Evolutionary conservation across 2,329 filamentous ascomycete species (phyloP).

Genomic region (Didymella sp.): DNA sequence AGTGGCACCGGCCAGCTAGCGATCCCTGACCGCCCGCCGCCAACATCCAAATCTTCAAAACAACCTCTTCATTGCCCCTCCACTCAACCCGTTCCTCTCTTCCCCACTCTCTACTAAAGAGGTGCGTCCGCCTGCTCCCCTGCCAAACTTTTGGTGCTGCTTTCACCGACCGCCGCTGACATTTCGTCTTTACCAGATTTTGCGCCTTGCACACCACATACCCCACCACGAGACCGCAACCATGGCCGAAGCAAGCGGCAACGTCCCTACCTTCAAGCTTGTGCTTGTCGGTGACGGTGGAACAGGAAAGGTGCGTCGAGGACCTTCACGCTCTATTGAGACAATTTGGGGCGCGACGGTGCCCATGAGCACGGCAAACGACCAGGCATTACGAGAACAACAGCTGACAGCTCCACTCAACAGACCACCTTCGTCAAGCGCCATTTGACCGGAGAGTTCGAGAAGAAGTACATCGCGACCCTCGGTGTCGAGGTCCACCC

Average conservation of each 20-base stretch:
- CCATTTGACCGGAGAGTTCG: slow-evolving; percentile 99
- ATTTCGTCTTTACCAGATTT: slow-evolving; percentile 26
- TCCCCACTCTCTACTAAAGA: slow-evolving; percentile 39
- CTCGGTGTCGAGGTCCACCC: slow-evolving; percentile 99
- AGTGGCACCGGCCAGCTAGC: slow-evolving; percentile 18
- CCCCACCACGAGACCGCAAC: slow-evolving; percentile 44
- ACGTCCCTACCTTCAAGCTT: slow-evolving; percentile 94
- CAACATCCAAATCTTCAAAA: slow-evolving; percentile 24
- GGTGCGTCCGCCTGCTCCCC: slow-evolving; percentile 35
- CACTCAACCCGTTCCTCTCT: slow-evolving; percentile 40
- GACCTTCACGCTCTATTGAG: background rate
- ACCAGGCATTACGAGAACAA: slow-evolving; percentile 1
- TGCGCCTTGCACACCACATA: slow-evolving; percentile 39
- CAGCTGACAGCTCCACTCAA: slow-evolving; percentile 33
- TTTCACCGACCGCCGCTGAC: slow-evolving; percentile 31
- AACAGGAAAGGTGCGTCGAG: slow-evolving; percentile 90
- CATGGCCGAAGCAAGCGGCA: slow-evolving; percentile 66
- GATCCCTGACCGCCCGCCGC: slow-evolving; percentile 22
- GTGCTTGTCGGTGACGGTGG: slow-evolving; percentile 99
- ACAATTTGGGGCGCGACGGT: background rate
- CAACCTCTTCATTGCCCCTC: slow-evolving; percentile 28
- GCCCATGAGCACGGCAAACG: slow-evolving; percentile 11
- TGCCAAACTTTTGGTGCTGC: slow-evolving; percentile 18
- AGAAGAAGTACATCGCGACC: slow-evolving; percentile 99
- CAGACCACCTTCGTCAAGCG: slow-evolving; percentile 99